Evolutionary conservation across 23 red algal genomes (phyloP).

Genomic region (Gracilaria gracilis): DNA sequence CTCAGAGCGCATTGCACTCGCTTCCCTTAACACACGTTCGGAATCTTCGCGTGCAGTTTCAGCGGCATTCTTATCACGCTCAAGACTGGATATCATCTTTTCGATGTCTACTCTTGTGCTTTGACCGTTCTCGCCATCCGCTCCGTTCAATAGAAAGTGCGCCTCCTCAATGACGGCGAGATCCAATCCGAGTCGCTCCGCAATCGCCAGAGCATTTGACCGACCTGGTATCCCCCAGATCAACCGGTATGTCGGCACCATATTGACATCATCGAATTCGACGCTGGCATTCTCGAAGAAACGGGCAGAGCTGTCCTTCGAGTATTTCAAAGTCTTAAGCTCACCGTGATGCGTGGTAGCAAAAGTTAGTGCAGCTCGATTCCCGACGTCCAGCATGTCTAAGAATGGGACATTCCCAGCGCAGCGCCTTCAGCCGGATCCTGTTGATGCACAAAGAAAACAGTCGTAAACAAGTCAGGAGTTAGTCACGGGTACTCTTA

Average conservation of each 20-base stretch:
- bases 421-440: constrained; percentile 96
- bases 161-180: constrained; percentile 67
- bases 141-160: constrained; percentile 28
- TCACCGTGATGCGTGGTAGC: constrained; percentile 99
- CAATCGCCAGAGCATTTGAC: constrained; percentile 90
- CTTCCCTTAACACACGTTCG: constrained; percentile 37
- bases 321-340: constrained; percentile 91
- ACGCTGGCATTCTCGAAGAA: constrained; percentile 96
- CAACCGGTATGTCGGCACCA: constrained; percentile 91
- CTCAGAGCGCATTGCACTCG: constrained; percentile 50
- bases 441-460: constrained; percentile 15
- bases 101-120: constrained; percentile 47
- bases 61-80: constrained; percentile 61
- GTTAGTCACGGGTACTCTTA: neutral
- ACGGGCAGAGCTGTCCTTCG: constrained; percentile 28
- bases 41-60: constrained; percentile 57
- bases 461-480: neutral
- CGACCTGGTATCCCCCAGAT: constrained; percentile 96
- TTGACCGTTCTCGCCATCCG: constrained; percentile 8
- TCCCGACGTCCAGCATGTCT: constrained; percentile 71
- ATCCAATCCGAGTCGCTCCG: constrained; percentile 78
- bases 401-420: constrained; percentile 86
- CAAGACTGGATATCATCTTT: constrained; percentile 72
- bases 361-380: constrained; percentile 78
- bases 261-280: constrained; percentile 88